Conservation (phyloP, 169 alveolate species). For the Babesia gibsoni region DNA sequence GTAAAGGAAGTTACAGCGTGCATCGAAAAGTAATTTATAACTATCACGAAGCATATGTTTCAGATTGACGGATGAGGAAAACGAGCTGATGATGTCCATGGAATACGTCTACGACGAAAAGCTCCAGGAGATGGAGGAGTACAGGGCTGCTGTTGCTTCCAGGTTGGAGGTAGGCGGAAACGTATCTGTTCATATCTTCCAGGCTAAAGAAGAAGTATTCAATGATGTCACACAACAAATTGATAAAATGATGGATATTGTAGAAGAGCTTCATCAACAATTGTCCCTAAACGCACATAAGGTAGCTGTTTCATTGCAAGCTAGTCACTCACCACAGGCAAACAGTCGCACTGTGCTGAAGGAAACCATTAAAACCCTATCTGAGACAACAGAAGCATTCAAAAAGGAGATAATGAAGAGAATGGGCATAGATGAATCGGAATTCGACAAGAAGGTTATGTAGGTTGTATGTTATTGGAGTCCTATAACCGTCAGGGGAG, state of each 20-base stretch:
- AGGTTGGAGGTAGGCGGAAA: conserved; percentile 18
- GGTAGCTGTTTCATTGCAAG: background rate
- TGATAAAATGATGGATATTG: conserved; percentile 1
- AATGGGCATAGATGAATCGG: conserved; percentile 7
- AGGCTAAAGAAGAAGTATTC: background rate
- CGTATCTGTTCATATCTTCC: background rate
- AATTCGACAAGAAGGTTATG: background rate
- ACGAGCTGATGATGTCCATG: conserved; percentile 18
- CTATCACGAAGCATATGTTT: background rate
- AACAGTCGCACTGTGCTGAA: background rate
- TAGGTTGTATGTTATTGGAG: background rate
- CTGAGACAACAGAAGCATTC: background rate
- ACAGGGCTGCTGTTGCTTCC: background rate
- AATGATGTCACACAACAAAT: background rate
- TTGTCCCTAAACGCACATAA: background rate
- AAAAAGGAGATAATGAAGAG: conserved; percentile 8
- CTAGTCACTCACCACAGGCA: background rate
- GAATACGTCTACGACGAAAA: conserved; percentile 48
- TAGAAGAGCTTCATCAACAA: conserved; percentile 11
- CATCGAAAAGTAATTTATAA: background rate
- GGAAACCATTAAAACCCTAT: conserved; percentile 4
- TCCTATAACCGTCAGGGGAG: no score
- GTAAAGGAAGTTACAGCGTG: background rate
- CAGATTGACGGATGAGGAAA: conserved; percentile 27
- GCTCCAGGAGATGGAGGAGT: conserved; percentile 29